Conservation (phyloP, 176 grass and related monocot species). For the Paspalum notatum region DNA sequence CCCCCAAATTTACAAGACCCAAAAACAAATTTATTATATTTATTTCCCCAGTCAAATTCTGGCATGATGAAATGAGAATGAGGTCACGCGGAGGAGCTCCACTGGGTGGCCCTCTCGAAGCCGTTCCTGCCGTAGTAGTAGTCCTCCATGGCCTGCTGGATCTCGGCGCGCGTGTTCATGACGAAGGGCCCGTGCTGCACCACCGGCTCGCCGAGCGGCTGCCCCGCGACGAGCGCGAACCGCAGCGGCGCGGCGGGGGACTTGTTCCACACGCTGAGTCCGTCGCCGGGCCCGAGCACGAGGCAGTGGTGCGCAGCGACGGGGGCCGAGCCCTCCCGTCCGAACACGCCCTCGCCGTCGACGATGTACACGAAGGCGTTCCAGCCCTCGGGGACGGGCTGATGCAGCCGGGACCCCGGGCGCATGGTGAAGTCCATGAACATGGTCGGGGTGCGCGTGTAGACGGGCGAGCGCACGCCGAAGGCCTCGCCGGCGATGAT, state of each 20-base stretch:
- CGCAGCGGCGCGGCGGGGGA: constrained; percentile 42
- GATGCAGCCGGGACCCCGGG: constrained; percentile 58
- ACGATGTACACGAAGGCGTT: constrained; percentile 85
- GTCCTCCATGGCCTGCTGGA: constrained; percentile 77
- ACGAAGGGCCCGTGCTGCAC: constrained; percentile 80
- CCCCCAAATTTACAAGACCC: not conserved
- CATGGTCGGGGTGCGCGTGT: constrained; percentile 76
- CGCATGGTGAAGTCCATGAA: constrained; percentile 85
- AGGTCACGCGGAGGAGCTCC: constrained; percentile 45
- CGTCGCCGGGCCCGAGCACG: constrained; percentile 66
- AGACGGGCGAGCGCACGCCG: constrained; percentile 77
- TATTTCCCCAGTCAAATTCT: not conserved
- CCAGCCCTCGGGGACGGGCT: constrained; percentile 65
- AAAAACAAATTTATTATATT: not conserved
- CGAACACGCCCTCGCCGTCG: constrained; percentile 80
- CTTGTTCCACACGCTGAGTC: constrained; percentile 71
- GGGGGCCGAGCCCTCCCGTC: constrained; percentile 1
- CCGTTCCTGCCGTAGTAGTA: constrained; percentile 67
- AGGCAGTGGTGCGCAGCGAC: constrained; percentile 60
- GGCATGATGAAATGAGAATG: no score
- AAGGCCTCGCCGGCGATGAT: constrained; percentile 92
- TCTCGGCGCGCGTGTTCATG: constrained; percentile 79
- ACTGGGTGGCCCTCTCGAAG: constrained; percentile 68
- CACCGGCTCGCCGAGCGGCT: constrained; percentile 67
- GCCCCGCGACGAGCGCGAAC: constrained; percentile 66